These are phyloP conservation scores for Eleusine coracana DNA, from an alignment of 176 grass and related monocot genomes.

Conservation along the genomic window DNA sequence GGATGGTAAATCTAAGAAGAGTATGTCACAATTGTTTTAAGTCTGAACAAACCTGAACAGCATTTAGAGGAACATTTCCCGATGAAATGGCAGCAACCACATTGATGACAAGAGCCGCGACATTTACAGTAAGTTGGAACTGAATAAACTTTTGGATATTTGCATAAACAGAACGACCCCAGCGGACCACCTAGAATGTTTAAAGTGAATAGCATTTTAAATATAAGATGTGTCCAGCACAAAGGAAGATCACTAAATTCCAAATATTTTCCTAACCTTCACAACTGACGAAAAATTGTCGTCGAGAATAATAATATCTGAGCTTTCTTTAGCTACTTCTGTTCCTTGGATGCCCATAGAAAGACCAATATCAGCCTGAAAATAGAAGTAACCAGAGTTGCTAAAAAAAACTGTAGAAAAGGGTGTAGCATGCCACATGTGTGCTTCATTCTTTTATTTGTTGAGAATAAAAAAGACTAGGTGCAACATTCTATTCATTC, in stretches of 20 bases:
- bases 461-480: constrained; percentile 16
- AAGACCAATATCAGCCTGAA: constrained; percentile 99
- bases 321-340: constrained; percentile 99
- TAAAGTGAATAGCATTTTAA: constrained; percentile 29
- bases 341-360: constrained; percentile 97
- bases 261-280: constrained; percentile 60
- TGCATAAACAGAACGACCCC: constrained; percentile 95
- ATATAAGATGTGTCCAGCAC: background rate
- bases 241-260: constrained; percentile 31
- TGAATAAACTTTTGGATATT: constrained; percentile 99
- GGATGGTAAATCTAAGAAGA: constrained; percentile 3
- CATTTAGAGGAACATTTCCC: constrained; percentile 92
- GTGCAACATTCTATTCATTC: constrained; percentile 22
- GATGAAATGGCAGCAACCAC: constrained; percentile 91
- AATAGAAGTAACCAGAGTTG: constrained; percentile 25
- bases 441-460: background rate
- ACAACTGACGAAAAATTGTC: constrained; percentile 98
- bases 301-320: constrained; percentile 97
- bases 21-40: constrained; percentile 24
- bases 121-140: constrained; percentile 97
- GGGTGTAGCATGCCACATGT: background rate
- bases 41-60: constrained; percentile 81
- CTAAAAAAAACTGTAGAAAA: background rate
- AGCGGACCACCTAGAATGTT: constrained; percentile 80
- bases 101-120: constrained; percentile 96